Evolutionary conservation across 2,329 filamentous ascomycete species (phyloP), one percentile per base, ranked within the genome.

Genomic region (Fusarium pininemorale): DNA sequence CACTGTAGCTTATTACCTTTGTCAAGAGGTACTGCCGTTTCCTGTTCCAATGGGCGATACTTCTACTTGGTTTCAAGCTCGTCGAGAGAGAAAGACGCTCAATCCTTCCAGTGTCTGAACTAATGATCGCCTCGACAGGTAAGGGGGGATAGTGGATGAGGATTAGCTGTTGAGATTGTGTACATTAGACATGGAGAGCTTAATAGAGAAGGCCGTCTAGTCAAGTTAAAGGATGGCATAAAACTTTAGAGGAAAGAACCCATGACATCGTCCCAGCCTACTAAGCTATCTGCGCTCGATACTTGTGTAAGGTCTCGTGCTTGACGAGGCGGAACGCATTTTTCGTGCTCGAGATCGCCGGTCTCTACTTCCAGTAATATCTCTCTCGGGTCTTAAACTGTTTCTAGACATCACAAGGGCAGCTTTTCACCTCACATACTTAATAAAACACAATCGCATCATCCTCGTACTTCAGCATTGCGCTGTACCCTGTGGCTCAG

Each of bases 11-110:
- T 74, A 75, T 45, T 76, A 78, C 22, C 62, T 79, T 7, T 79
- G 77, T 54, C 59, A 77, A 48, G 75, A 79, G 14, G 73, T 73
- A 6, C 51, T 79, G 5, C 66, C 68, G 6, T 79, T 79, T 35
- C 32, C 47, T 6, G 38, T 79, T 6, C 77, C 77, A 4, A 72
- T 79, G 75, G 77, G 77, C 8, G 70, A 73, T 20, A 75, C 73
- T 5, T 75, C 73, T 37, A 55, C 47, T 24, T 72, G 63, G 63
- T 68, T 72, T 28, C 24, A 66, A 45, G 66, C 56, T 45, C 57
- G 57, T 28, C 44, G 62, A 42, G 53, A 65, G 37, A 54, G 48
- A 22, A 70, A 41, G 60, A 56, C 48, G 26, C 51, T 60, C 15
- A 18, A 41, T 28, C 22, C 28, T 11, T 65, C 53, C 16, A 42